Percentiles rank a stretch among this genome's conserved stretches.
These are phyloP conservation scores for Suillus weaverae DNA, from an alignment of 768 basidiomycete species.

Conservation along the genomic window DNA sequence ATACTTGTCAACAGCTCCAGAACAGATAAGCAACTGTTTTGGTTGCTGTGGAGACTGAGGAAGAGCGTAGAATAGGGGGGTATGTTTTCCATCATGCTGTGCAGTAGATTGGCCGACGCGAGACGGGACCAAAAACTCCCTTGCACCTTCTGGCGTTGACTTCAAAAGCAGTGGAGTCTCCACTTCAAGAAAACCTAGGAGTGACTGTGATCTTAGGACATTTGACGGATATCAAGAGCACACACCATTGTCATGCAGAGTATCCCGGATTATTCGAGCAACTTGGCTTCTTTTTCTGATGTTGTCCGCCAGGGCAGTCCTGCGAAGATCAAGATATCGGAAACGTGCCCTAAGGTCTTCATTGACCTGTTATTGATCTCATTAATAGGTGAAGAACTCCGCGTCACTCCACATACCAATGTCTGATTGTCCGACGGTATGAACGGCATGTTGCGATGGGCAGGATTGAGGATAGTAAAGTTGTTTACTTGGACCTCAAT, in stretches of 20 bases:
- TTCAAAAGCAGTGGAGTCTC: constrained; percentile 91
- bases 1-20: constrained; percentile 86
- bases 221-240: constrained; percentile 11
- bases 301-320: constrained; percentile 71
- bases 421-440: constrained; percentile 74
- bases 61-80: constrained; percentile 77
- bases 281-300: constrained; percentile 80
- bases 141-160: constrained; percentile 92
- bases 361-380: constrained; percentile 55
- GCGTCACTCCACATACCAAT: constrained; percentile 51
- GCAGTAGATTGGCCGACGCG: constrained; percentile 45
- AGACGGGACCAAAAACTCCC: constrained; percentile 90
- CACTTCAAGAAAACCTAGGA: constrained; percentile 83
- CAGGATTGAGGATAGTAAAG: constrained; percentile 79
- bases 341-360: constrained; percentile 84
- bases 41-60: constrained; percentile 96
- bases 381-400: background rate
- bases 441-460: constrained; percentile 74
- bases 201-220: constrained; percentile 11
- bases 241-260: constrained; percentile 73
- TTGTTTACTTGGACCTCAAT: constrained; percentile 77
- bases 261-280: constrained; percentile 71
- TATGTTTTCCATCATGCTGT: constrained; percentile 7
- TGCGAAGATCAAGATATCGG: constrained; percentile 87
- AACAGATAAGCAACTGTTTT: constrained; percentile 89